Evolutionary conservation across 192 early-diverging fungal species (phyloP), one percentile per base, ranked within the genome.

Genomic region (Backusella tuberculispora): DNA sequence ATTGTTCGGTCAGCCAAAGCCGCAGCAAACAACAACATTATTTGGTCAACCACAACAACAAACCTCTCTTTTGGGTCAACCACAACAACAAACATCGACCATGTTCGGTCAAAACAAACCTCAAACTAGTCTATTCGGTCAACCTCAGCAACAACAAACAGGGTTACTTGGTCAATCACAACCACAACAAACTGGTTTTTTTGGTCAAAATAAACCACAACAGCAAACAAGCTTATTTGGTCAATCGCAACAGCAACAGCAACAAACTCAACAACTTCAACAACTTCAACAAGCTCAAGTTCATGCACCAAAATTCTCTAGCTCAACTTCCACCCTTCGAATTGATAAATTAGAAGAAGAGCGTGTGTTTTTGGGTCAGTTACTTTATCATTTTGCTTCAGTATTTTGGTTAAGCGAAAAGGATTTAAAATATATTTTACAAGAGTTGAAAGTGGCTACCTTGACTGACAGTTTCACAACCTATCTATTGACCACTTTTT

Each of bases 311-410:
- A 38, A 64, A 66, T 72, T 71, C 24, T 26, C 10, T 21, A 29
- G 34, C 1, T 12, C 37, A 38, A 41, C 37, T 0, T 9, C 38
- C 17, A 17, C 19, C 1, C 14, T 63, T 8, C 79, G 83, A 43
- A 78, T 85, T 2, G 72, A 78, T 1, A 69, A 73, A 41, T 69
- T 82, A 19, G 78, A 46, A 40, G 74, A 82, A 60, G 84, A 85
- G 44, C 79, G 80, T 26, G 71, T 71, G 26, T 74, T 78, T 29
- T 69, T 88, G 7, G 76, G 74, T 14, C 79, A 80, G 6, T 74
- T 82, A 24, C 69, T 88, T 12, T 88, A 83, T 64, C 69, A 74
- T 15, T 70, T 84, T 21, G 74, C 83, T 4, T 83, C 76, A 13
- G 80, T 78, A 42, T 82, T 74, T 48, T 78, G 79, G 37, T 69